Base-by-base conservation (phyloP, 1,139 yeast genomes). In the Nakaseomyces sp. region DNA sequence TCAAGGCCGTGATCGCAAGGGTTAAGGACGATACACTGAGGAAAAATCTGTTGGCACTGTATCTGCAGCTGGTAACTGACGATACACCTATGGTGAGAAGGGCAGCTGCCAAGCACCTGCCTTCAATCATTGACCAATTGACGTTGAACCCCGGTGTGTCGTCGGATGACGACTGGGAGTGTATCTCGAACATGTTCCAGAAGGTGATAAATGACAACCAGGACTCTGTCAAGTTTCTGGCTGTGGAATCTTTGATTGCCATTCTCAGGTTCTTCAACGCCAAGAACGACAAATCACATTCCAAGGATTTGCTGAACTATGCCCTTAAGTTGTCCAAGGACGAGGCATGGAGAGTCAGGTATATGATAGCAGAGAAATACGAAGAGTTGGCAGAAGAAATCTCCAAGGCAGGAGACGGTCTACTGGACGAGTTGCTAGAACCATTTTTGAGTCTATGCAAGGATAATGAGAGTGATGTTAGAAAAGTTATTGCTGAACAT, bases 21-120 rank as follows among this genome's bases (percentile, higher is more conserved):
- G 83, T 85, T 13, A 66, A 73, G 49, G 71, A 76, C 33, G 69
- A 68, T 20, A 65, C 69, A 9, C 48, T 61, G 42, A 71, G 91
- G 63, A 72, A 72, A 43, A 81, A 79, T 42, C 71, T 91, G 49
- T 72, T 88, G 50, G 72, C 74, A 38, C 65, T 81, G 45, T 89
- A 82, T 63, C 71, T 78, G 50, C 82, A 80, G 54, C 71, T 91
- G 53, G 77, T 86, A 42, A 76, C 76, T 50, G 98, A 93, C 65
- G 98, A 93, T 50, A 87, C 95, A 19, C 99, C 99, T 47, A 89
- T 93, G 96, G 98, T 91, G 30, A 79, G 96, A 65, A 79, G 97
- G 61, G 83, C 95, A 15, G 95, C 96, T 15, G 97, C 96, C 8
- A 77, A 79, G 37, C 78, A 83, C 61, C 73, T 91, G 53, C 95